Evolutionary conservation across 768 basidiomycete genomes (phyloP).

Genomic region (Candolleomyces eurysporus): DNA sequence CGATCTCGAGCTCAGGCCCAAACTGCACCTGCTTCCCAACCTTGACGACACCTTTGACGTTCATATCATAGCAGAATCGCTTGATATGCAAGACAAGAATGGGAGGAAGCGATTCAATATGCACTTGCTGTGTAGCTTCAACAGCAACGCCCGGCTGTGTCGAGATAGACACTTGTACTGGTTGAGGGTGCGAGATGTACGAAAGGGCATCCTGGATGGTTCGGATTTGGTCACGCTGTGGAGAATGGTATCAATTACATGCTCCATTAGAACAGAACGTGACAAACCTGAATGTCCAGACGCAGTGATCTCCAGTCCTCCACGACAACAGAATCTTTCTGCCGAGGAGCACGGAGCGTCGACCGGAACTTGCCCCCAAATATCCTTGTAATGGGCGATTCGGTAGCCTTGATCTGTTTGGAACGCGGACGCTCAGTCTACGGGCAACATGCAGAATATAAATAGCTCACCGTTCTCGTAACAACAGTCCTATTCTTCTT

Average conservation of each 20-base stretch:
- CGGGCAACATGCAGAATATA: conserved; percentile 1
- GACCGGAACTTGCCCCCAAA: conserved; percentile 94
- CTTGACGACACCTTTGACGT: conserved; percentile 78
- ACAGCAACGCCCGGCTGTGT: conserved; percentile 55
- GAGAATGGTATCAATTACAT: neutral
- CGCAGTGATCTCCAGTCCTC: conserved; percentile 91
- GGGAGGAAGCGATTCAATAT: conserved; percentile 81
- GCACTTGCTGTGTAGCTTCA: conserved; percentile 62
- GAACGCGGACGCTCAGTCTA: neutral
- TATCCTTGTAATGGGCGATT: conserved; percentile 87
- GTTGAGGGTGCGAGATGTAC: conserved; percentile 75
- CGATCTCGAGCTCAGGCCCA: conserved; percentile 74
- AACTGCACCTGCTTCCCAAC: conserved; percentile 80
- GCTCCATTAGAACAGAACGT: neutral
- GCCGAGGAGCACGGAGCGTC: conserved; percentile 74
- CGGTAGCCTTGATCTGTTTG: conserved; percentile 66
- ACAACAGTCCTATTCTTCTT: conserved; percentile 78
- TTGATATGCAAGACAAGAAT: conserved; percentile 89
- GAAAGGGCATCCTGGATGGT: conserved; percentile 82
- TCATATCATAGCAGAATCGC: conserved; percentile 83
- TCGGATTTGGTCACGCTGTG: conserved; percentile 67
- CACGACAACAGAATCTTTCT: conserved; percentile 82
- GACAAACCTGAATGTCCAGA: conserved; percentile 82
- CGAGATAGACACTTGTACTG: conserved; percentile 69
- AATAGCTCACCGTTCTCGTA: conserved; percentile 68